Evolutionary conservation across 768 basidiomycete species (phyloP), one percentile per base, ranked within the genome.

Genomic region (Chalciporus pseudorubinellus): DNA sequence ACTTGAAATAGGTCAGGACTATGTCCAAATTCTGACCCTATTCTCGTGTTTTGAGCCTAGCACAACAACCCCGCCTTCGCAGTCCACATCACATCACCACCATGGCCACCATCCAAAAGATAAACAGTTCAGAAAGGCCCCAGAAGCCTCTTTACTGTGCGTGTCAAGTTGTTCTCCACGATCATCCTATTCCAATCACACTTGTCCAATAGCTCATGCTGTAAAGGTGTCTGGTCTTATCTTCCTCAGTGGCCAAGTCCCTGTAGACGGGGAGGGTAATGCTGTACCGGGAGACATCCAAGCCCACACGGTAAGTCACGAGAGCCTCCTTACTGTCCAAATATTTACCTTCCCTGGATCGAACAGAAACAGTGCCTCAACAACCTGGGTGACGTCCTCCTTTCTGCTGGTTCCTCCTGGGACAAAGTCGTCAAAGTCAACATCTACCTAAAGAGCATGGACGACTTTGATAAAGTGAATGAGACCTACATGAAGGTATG

Each of bases 171-270:
- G 11, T 40, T 44, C 26, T 16, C 4, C 6, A 21, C 24, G 36
- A 42, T 29, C 10, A 14, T 18, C 16, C 29, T 39, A 48, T 29
- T 12, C 26, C 39, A 40, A 13, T 46, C 31, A 1, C 12, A 61
- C 21, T 40, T 8, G 29, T 31, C 29, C 19, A 38, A 40, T 56
- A 82, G 80, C 80, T 12, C 80, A 81, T 69, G 80, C 78, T 14
- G 77, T 76, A 13, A 83, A 82, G 62, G 72, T 77, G 12, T 76
- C 79, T 2, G 81, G 82, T 6, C 63, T 84, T 43, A 77, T 83
- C 53, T 85, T 83, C 63, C 68, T 83, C 36, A 84, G 81, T 52
- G 84, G 82, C 4, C 81, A 83, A 62, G 77, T 75, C 6, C 83
- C 83, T 1, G 73, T 76, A 12, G 78, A 77, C 56, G 68, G 62